Evolutionary conservation across 768 basidiomycete species (phyloP).

Genomic region (Lactarius vividus): DNA sequence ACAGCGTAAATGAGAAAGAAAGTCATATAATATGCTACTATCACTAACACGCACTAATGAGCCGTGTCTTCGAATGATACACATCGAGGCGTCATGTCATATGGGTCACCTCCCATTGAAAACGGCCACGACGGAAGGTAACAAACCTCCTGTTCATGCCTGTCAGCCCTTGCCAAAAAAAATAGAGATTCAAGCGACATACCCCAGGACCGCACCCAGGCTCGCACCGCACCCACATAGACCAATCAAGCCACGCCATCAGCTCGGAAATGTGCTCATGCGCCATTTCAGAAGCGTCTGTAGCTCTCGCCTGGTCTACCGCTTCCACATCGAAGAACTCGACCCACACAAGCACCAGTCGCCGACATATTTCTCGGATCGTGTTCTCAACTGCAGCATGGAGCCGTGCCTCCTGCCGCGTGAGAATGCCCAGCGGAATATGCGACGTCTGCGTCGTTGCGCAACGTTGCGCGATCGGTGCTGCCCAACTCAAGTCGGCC

Average conservation of each 20-base stretch:
- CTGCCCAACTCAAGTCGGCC: conserved; percentile 19
- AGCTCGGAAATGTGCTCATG: conserved; percentile 10
- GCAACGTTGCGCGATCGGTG: conserved; percentile 24
- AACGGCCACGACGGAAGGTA: conserved; percentile 29
- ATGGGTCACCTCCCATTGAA: neutral
- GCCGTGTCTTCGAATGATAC: neutral
- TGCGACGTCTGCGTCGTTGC: conserved; percentile 17
- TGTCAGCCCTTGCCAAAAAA: neutral
- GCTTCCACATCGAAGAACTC: conserved; percentile 28
- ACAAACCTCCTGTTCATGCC: conserved; percentile 14
- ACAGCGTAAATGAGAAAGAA: no score
- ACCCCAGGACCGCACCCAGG: conserved; percentile 25
- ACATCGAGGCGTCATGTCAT: conserved; percentile 24
- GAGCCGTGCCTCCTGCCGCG: conserved; percentile 24
- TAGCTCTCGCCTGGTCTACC: neutral
- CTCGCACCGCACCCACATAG: conserved; percentile 25
- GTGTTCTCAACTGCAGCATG: conserved; percentile 18
- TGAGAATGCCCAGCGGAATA: conserved; percentile 15
- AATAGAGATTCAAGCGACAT: neutral
- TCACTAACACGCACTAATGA: no score
- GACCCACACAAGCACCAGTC: conserved; percentile 23
- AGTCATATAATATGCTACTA: no score
- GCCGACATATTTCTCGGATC: conserved; percentile 22
- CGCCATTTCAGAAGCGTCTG: neutral
- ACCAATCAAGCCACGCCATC: conserved; percentile 30